A percentile compares a stretch with the other conserved stretches of the same genome.
These are phyloP conservation scores for Saxophila tyrrhenica DNA, from an alignment of 495 filamentous ascomycete species.

Conservation along the genomic window DNA sequence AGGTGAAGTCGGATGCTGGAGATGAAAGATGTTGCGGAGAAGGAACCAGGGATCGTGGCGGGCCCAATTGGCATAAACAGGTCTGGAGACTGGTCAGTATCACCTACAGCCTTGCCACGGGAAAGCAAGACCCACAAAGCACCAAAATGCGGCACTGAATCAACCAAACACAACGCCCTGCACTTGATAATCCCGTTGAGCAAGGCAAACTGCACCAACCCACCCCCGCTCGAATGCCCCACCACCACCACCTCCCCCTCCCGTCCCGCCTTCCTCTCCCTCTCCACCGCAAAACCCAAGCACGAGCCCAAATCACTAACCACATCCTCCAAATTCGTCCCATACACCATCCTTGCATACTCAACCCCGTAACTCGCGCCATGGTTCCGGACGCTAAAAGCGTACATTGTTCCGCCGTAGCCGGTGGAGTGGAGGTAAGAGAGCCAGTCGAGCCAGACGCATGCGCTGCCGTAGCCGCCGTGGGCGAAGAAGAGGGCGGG, in stretches of 20 bases:
- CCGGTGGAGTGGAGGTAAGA: not conserved
- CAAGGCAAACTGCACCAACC: not conserved
- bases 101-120: not conserved
- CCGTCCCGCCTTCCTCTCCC: not conserved
- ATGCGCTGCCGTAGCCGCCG: not conserved
- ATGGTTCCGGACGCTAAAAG: not conserved
- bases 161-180: not conserved
- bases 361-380: not conserved
- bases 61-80: not conserved
- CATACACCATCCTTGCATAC: not conserved
- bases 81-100: not conserved
- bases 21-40: not conserved
- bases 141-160: not conserved
- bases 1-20: not conserved
- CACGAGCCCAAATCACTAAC: not conserved
- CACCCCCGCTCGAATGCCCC: not conserved
- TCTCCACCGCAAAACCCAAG: not conserved
- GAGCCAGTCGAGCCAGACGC: not conserved
- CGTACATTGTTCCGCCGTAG: not conserved
- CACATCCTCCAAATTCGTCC: not conserved
- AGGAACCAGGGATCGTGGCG: not conserved
- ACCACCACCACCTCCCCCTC: not conserved
- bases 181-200: not conserved
- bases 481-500: not conserved
- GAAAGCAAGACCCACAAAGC: not conserved